Evolutionary conservation across 148 eudicot species (phyloP).

Genomic region (Chenopodium album): DNA sequence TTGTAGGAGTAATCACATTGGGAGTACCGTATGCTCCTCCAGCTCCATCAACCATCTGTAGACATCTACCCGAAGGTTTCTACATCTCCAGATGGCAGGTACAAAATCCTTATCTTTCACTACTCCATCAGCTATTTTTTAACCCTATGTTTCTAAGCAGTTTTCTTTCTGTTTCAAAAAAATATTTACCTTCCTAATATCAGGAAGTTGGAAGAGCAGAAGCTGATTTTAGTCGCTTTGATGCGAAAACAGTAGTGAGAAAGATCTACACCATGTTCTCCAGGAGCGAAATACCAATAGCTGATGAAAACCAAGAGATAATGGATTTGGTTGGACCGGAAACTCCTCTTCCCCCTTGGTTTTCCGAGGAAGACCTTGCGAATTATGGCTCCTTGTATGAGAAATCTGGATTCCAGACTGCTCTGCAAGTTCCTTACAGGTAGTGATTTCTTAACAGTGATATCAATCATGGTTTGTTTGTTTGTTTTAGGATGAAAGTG

Average conservation of each 20-base stretch:
- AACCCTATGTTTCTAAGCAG: not conserved
- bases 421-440: slow-evolving; percentile 69
- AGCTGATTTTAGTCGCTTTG: slow-evolving; percentile 63
- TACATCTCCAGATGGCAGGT: slow-evolving; percentile 62
- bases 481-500: too few species aligned
- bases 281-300: slow-evolving; percentile 51
- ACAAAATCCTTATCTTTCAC: not conserved
- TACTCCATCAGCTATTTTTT: not conserved
- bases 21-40: slow-evolving; percentile 50
- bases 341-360: slow-evolving; percentile 62
- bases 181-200: not conserved
- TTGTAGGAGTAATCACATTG: slow-evolving; percentile 40
- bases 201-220: slow-evolving; percentile 72
- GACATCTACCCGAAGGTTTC: slow-evolving; percentile 52
- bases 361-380: slow-evolving; percentile 56
- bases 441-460: slow-evolving; percentile 6
- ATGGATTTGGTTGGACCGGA: slow-evolving; percentile 59
- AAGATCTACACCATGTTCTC: slow-evolving; percentile 64
- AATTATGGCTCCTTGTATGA: slow-evolving; percentile 46
- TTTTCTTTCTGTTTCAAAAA: not conserved
- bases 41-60: slow-evolving; percentile 14
- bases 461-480: too few species aligned
- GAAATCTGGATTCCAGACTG: slow-evolving; percentile 59
- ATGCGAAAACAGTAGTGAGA: slow-evolving; percentile 53
- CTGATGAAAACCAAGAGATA: slow-evolving; percentile 56